phyloP scores from a whole-genome alignment of 768 basidiomycete genomes.

The Mycena olivaceomarginata region DNA sequence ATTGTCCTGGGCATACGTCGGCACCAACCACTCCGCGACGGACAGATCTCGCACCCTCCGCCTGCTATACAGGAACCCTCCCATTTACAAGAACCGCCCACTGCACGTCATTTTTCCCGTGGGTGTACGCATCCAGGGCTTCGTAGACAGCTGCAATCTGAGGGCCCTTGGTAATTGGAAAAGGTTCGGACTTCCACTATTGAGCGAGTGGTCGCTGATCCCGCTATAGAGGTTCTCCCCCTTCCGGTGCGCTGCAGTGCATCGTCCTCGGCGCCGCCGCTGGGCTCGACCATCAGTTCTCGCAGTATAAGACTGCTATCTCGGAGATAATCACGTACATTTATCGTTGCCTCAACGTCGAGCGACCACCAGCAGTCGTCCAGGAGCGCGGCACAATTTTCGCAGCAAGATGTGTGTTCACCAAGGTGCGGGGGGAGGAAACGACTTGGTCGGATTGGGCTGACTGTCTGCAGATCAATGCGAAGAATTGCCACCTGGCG shows the following conservation, averaged over 20 bases:
- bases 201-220: neutral
- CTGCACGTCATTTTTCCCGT: neutral
- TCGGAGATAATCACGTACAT: neutral
- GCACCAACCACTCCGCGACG: neutral
- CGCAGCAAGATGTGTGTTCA: neutral
- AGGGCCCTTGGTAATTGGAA: neutral
- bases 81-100: neutral
- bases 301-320: neutral
- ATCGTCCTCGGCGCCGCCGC: neutral
- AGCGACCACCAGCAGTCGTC: neutral
- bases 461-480: no score
- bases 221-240: neutral
- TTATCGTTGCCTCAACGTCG: neutral
- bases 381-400: neutral
- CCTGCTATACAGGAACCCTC: neutral
- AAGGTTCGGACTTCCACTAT: neutral
- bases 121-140: slow-evolving; percentile 7
- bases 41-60: neutral
- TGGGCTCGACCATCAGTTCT: neutral
- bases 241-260: neutral
- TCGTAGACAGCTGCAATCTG: neutral
- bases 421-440: neutral
- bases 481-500: neutral
- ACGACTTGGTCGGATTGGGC: neutral
- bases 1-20: neutral